Evolutionary conservation across 306 rosid genomes (phyloP), one percentile per base, ranked within the genome.

Genomic region (Phaseolus lunatus): DNA sequence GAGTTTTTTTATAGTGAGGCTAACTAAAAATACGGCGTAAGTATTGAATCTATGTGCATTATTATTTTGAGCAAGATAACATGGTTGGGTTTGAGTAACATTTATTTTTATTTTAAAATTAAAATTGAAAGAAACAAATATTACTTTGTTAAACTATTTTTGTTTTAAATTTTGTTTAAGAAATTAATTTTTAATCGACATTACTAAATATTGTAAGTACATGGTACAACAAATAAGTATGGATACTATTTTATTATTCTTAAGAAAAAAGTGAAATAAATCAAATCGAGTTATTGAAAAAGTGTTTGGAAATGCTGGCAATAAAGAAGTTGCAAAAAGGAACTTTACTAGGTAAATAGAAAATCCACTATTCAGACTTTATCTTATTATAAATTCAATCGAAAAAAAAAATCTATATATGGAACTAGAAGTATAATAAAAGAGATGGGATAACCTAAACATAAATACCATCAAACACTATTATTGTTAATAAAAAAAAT

Each of bases 21-120:
- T 81, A 81, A 7, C 71, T 20, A 56, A 24, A 33, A 31, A 56
- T 50, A 5, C 69, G 45, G 75, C 84, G 24, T 9, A 54, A 73
- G 31, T 66, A 73, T 54, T 73, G 20, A 65, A 65, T 73, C 45
- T 20, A 16, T 14, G 22, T 43, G 26, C 76, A 78, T 78, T 35
- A 68, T 44, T 41, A 45, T 59, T 54, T 54, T 58, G 33, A 41
- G 12, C n/a, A 23, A 15, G n/a, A 50, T 2, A 24, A 26, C 14
- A 29, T 11, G 43, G 59, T 15, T 29, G 39, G 26, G 63, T 39
- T 12, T 43, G 13, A 22, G 41, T 11, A 57, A 57, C 35, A 12
- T 23, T 54, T 24, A 57, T 57, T 13, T 23, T 23, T 0, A 57
- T 12, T 57, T 24, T 52, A 9, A 41, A 41, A 41, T 14, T 41